These are phyloP conservation scores for Penicillium silybi DNA, from an alignment of 495 filamentous ascomycete genomes.

Conservation along the genomic window DNA sequence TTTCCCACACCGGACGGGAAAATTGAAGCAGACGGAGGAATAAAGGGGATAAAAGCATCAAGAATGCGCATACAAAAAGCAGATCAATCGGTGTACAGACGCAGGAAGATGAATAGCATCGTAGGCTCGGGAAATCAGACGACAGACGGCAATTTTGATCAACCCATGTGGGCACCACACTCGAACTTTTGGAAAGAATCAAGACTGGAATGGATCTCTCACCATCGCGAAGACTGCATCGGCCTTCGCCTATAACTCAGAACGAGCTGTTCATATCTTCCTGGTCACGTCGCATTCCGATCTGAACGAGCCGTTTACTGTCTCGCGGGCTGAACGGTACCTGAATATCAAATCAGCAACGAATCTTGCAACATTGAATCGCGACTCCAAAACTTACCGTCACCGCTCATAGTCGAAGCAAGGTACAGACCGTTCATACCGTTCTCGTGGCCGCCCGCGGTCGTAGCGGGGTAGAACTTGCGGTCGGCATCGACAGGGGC, in stretches of 20 bases:
- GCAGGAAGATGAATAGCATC: constrained; percentile 9
- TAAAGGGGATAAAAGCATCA: constrained; percentile 20
- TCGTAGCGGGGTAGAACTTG: constrained; percentile 44
- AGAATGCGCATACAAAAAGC: constrained; percentile 21
- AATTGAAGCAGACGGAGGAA: constrained; percentile 12
- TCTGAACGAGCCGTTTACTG: constrained; percentile 30
- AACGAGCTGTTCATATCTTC: constrained; percentile 6
- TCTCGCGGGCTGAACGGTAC: constrained; percentile 43
- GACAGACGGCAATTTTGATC: background rate
- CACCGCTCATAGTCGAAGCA: constrained; percentile 46
- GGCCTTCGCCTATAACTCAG: background rate
- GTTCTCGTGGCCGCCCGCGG: constrained; percentile 38
- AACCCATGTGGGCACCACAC: background rate
- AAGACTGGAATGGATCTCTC: background rate
- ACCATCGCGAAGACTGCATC: constrained; percentile 2
- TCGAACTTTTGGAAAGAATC: background rate
- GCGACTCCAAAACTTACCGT: constrained; percentile 36
- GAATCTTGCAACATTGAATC: background rate
- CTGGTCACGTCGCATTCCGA: constrained; percentile 14
- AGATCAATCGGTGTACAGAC: constrained; percentile 6
- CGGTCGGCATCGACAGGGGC: constrained; percentile 44
- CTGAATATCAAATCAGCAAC: constrained; percentile 16
- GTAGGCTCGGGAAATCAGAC: constrained; percentile 10
- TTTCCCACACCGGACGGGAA: constrained; percentile 27
- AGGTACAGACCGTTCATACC: constrained; percentile 47